A percentile compares a stretch with the other conserved stretches of the same genome.
Evolutionary conservation across 176 grass and related monocot species (phyloP).

Genomic region (Microstegium vimineum): DNA sequence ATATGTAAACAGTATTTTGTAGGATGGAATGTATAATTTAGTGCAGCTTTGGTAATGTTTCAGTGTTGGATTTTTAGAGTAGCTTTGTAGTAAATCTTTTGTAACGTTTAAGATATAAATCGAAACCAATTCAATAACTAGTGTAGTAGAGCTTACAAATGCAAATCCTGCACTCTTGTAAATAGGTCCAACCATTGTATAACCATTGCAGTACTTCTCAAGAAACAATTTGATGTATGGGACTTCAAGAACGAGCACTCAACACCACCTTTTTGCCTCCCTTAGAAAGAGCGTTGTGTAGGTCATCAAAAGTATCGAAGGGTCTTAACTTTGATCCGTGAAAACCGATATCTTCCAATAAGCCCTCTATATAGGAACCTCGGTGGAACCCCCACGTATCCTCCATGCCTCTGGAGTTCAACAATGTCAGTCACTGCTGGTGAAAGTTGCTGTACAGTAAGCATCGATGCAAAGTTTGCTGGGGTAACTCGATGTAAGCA

Average conservation of each 20-base stretch:
- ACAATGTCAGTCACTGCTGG: background rate
- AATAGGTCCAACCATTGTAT: slow-evolving; percentile 44
- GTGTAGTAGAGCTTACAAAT: slow-evolving; percentile 33
- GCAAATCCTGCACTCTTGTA: slow-evolving; percentile 46
- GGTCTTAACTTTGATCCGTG: too few species aligned
- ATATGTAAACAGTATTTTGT: too few species aligned
- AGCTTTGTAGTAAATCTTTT: background rate
- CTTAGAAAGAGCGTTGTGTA: too few species aligned
- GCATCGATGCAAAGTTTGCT: background rate
- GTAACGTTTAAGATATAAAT: too few species aligned
- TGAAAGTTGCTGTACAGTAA: background rate
- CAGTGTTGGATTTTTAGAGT: background rate
- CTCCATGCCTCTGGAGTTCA: background rate
- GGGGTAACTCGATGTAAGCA: background rate
- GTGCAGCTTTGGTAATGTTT: background rate
- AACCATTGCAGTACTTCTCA: slow-evolving; percentile 20
- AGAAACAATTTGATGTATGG: slow-evolving; percentile 54
- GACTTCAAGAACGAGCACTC: too few species aligned
- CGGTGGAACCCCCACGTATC: slow-evolving; percentile 31
- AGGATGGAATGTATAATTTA: background rate
- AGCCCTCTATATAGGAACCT: too few species aligned
- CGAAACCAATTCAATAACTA: too few species aligned
- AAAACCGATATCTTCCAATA: too few species aligned
- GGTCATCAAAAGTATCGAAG: too few species aligned
- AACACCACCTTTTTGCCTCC: too few species aligned